Evolutionary conservation across 2,329 filamentous ascomycete genomes (phyloP), one percentile per base, ranked within the genome.

Genomic region (Exophiala mesophila): DNA sequence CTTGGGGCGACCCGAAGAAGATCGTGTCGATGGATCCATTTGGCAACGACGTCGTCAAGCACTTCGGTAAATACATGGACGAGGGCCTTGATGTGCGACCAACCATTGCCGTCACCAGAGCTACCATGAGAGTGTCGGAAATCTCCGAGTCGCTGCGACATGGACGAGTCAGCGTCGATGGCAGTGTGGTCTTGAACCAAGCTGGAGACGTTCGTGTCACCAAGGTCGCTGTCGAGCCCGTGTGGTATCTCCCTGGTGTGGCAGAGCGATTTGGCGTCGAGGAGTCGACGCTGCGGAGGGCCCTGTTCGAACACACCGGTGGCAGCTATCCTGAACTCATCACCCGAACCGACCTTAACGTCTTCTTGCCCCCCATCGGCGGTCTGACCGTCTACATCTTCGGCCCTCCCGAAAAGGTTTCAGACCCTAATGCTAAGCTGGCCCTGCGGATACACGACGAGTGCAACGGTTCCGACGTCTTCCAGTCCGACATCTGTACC

Each of bases 21-120:
- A 97, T 98, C 50, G 90, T 97, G 10, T 87, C 90, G 13, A 95
- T 98, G 88, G 92, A 97, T 61, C 90, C 90, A 0, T 86, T 84
- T 63, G 90, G 92, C 5, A 90, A 97, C 68, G 70, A 94, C 47
- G 78, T 83, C 6, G 86, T 87, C 6, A 89, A 83, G 82, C 67
- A 94, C 29, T 94, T 83, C 69, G 84, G 84, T 52, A 80, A 90
- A 49, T 74, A 78, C 33, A 88, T 92, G 57, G 74, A 85, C 36
- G 80, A 96, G 32, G 79, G 87, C 55, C 77, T 94, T 24, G 87
- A 95, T 60, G 85, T 94, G 51, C 77, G 88, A 28, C 89, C 89
- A 3, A 94, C 88, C 0, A 95, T 94, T 62, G 89, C 89, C 10
- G 79, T 96, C 38, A 96, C 89, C 1, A 86, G 85, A 57, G 89